Conservation (phyloP, 2,329 filamentous ascomycete species). For the Coniochaeta sp. region DNA sequence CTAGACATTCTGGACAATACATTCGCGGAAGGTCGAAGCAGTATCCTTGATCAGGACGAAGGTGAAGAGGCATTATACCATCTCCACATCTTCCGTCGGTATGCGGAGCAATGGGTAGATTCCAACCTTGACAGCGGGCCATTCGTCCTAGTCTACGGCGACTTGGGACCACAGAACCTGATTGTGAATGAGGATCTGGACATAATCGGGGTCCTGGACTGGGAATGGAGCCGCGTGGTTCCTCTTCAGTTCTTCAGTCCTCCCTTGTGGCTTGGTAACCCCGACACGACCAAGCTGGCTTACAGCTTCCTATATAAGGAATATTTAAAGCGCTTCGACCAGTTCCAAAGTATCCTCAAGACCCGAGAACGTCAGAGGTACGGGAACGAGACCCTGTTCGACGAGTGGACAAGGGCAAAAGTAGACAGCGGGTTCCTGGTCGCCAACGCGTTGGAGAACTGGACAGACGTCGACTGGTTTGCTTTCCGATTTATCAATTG, state of each 20-base stretch:
- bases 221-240: conserved; percentile 19
- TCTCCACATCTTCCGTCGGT: conserved; percentile 8
- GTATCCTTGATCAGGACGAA: conserved; percentile 1
- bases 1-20: conserved; percentile 17
- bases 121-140: conserved; percentile 7
- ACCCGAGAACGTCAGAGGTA: not conserved
- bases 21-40: conserved; percentile 11
- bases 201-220: conserved; percentile 16
- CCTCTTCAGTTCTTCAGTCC: conserved; percentile 16
- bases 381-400: conserved; percentile 9
- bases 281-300: not conserved
- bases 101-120: conserved; percentile 8
- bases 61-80: conserved; percentile 8
- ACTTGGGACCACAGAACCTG: conserved; percentile 8
- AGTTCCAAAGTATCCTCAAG: too few species aligned
- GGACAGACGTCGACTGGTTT: conserved; percentile 9
- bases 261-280: conserved; percentile 13
- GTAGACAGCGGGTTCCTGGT: conserved; percentile 12
- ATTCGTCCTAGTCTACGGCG: conserved; percentile 10
- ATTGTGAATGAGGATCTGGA: conserved; percentile 6
- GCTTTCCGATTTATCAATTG: conserved; percentile 7
- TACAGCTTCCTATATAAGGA: conserved; percentile 3
- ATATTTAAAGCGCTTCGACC: too few species aligned
- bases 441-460: conserved; percentile 13
- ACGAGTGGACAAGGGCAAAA: conserved; percentile 11